phyloP scores from a whole-genome alignment of 75 land plant species.

The Chamaecyparis obtusa region DNA sequence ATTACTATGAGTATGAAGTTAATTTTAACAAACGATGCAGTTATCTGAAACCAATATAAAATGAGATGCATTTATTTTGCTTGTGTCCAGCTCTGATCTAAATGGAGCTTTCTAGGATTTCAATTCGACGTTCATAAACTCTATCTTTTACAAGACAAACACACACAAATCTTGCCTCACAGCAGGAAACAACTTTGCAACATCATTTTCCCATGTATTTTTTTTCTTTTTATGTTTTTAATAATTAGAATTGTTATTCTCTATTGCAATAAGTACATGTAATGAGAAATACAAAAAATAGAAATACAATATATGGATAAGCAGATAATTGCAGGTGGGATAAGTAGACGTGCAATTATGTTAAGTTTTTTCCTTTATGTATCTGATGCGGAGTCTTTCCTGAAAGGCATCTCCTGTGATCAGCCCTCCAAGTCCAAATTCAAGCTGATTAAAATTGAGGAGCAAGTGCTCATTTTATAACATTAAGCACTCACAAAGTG shows the following conservation, averaged over 20 bases:
- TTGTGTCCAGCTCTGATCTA: not conserved
- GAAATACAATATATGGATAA: not conserved
- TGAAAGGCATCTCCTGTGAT: not conserved
- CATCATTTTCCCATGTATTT: slow-evolving; percentile 2
- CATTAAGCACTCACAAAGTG: not conserved
- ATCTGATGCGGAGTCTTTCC: too few relatives aligned
- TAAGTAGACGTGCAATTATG: not conserved
- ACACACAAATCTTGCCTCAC: not conserved
- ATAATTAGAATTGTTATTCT: not conserved
- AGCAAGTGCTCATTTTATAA: not conserved
- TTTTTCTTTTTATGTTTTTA: not conserved
- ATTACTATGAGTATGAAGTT: not conserved
- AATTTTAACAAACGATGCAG: not conserved
- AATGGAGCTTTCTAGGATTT: not conserved
- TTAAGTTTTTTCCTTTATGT: not conserved
- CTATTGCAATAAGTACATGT: not conserved
- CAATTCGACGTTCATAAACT: not conserved
- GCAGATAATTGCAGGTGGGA: not conserved
- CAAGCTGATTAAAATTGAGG: not conserved
- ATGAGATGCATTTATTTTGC: not conserved
- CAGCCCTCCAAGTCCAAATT: not conserved
- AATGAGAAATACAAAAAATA: not conserved
- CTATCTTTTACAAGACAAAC: not conserved
- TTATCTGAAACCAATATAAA: slow-evolving; percentile 4
- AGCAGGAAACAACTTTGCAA: not conserved